A percentile compares a stretch with the other conserved stretches of the same genome.
Evolutionary conservation across 257 asterid species (phyloP).

Genomic region (Prunella vulgaris): DNA sequence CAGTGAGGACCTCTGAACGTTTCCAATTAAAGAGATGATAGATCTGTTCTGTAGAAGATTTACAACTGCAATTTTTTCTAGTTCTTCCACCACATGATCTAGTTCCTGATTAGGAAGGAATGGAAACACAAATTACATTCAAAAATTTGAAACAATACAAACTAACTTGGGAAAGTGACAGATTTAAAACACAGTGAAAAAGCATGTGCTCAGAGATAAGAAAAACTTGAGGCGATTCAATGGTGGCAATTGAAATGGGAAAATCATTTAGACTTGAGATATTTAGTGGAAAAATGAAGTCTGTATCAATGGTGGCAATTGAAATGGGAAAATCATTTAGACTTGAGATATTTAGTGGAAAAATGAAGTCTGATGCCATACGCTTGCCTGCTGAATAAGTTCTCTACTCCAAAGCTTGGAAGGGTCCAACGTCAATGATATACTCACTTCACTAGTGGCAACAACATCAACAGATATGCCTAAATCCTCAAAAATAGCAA

Average conservation of each 20-base stretch:
- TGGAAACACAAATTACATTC: background rate
- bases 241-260: background rate
- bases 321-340: conserved; percentile 4
- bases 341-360: background rate
- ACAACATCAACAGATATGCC: conserved; percentile 97
- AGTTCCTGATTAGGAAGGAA: conserved; percentile 19
- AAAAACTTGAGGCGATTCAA: background rate
- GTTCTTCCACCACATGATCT: conserved; percentile 28
- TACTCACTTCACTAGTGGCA: conserved; percentile 94
- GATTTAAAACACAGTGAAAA: background rate
- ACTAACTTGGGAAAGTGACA: background rate
- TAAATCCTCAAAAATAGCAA: conserved; percentile 77
- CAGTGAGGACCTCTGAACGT: conserved; percentile 27
- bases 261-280: background rate
- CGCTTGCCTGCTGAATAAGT: conserved; percentile 90
- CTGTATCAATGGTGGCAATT: background rate
- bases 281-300: conserved; percentile 15
- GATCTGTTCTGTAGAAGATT: conserved; percentile 29
- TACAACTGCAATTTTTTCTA: conserved; percentile 27
- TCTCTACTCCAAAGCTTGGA: conserved; percentile 97
- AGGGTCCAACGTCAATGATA: conserved; percentile 87
- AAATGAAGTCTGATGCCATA: conserved; percentile 26
- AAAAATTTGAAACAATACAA: background rate
- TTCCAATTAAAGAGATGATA: conserved; percentile 27
- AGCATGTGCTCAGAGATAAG: background rate